Evolutionary conservation across 441 rosid species (phyloP).

Genomic region (Erodium trifolium): DNA sequence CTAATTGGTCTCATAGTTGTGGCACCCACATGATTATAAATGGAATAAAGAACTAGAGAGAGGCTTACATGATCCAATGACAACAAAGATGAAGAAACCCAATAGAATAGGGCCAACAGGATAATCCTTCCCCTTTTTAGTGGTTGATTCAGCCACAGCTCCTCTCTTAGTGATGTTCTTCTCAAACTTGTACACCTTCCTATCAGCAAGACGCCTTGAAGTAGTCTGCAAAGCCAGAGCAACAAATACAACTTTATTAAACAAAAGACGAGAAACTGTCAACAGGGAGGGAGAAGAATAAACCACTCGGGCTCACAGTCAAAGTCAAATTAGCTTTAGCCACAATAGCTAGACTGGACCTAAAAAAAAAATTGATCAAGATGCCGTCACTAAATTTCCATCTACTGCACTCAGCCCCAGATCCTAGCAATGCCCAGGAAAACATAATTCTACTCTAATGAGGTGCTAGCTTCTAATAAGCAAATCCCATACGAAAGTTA

Average conservation of each 20-base stretch:
- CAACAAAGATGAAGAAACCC: constrained; percentile 83
- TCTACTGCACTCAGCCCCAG: neutral
- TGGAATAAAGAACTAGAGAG: neutral
- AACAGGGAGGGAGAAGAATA: neutral
- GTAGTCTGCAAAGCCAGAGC: constrained; percentile 44
- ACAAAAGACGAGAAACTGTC: neutral
- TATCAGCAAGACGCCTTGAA: constrained; percentile 68
- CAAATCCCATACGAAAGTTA: too few relatives aligned
- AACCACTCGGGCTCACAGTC: neutral
- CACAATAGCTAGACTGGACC: neutral
- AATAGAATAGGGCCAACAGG: constrained; percentile 78
- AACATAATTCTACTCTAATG: too few relatives aligned
- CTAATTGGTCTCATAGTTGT: neutral
- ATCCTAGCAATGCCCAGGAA: neutral
- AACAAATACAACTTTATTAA: neutral
- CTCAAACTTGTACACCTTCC: constrained; percentile 70
- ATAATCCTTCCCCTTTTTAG: constrained; percentile 74
- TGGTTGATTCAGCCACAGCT: constrained; percentile 59
- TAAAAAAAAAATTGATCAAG: neutral
- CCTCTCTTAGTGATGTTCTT: constrained; percentile 80
- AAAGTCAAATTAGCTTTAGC: too few relatives aligned
- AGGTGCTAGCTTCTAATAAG: too few relatives aligned
- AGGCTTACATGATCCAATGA: constrained; percentile 81
- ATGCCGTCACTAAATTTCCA: neutral
- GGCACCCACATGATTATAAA: neutral